Evolutionary conservation across 164 flowering plant genomes (phyloP).

Genomic region (Magnolia sinica): DNA sequence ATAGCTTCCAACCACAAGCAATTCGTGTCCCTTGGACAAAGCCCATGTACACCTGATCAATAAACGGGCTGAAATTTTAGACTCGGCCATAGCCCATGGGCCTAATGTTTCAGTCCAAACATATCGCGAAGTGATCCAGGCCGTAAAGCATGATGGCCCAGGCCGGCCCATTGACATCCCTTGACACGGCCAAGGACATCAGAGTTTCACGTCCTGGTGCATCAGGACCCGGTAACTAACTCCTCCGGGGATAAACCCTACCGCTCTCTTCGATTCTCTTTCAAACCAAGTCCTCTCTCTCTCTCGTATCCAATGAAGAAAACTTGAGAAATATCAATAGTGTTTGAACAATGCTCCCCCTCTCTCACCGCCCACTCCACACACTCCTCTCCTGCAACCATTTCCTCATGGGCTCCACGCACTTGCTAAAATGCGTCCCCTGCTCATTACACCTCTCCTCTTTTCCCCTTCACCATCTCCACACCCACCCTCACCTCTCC

Average conservation of each 20-base stretch:
- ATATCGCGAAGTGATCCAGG: too few species aligned
- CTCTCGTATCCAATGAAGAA: neutral
- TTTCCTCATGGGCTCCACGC: constrained; percentile 5
- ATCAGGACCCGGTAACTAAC: neutral
- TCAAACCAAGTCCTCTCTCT: neutral
- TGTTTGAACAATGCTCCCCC: neutral
- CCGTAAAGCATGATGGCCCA: too few species aligned
- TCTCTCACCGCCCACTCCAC: constrained; percentile 4
- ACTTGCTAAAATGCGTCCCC: constrained; percentile 4
- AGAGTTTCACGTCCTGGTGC: too few species aligned
- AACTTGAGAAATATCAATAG: neutral
- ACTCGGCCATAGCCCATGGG: too few species aligned
- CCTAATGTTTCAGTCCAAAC: too few species aligned
- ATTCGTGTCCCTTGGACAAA: too few species aligned
- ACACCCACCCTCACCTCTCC: neutral
- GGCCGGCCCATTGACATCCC: too few species aligned
- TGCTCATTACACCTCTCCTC: neutral
- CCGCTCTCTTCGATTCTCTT: neutral
- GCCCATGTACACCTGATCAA: too few species aligned
- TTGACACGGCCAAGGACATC: too few species aligned
- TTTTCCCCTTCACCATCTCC: neutral
- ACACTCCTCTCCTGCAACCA: constrained; percentile 1
- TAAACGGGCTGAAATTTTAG: too few species aligned
- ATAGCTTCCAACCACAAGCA: too few species aligned
- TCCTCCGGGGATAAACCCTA: neutral